Evolutionary conservation across 192 early-diverging fungal genomes (phyloP), one percentile per base, ranked within the genome.

Genomic region (Thamnidium elegans): DNA sequence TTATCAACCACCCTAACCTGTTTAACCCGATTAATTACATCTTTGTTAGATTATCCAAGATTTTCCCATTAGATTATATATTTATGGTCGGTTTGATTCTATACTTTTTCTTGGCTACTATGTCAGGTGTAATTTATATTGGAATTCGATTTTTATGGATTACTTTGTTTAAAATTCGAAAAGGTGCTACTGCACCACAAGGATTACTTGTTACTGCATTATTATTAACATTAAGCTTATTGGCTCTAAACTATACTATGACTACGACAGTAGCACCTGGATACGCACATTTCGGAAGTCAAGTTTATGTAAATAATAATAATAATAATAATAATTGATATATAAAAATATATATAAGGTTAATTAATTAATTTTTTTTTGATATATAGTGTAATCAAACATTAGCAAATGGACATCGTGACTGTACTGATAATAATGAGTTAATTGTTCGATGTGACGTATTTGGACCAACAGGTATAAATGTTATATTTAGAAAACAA

Each of bases 241-340:
- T 81, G 13, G 86, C 80, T 7, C 67, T 87, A 15, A 77, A 78
- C 44, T 85, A 80, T 47, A 76, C 78, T 8, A 45, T 87, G 59
- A 81, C 80, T 36, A 82, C 78, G 50, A 70, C 78, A 2, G 79
- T 87, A 23, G 80, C 79, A n/a, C 86, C 86, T 14, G 76, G 77
- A 7, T 87, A 87, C 65, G 64, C 84, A 30, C 79, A 81, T 68
- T 87, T 82, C 76, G 86, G 86, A 23, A 81, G 78, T 39, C 86
- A 87, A 58, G 67, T 74, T 55, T 87, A 81, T 52, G 82, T 83
- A 71, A 77, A 80, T 20, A 26, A 52, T 13, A n/a, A n/a, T n/a
- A n/a, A n/a, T n/a, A n/a, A n/a, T n/a, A n/a, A n/a, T n/a, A n/a
- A 39, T 7, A 26, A 55, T 26, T 20, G 26, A 26, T 4, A 50